Percentiles rank a stretch among this genome's conserved stretches.
Evolutionary conservation across 1,139 yeast species (phyloP).

Genomic region (Candida sp.): DNA sequence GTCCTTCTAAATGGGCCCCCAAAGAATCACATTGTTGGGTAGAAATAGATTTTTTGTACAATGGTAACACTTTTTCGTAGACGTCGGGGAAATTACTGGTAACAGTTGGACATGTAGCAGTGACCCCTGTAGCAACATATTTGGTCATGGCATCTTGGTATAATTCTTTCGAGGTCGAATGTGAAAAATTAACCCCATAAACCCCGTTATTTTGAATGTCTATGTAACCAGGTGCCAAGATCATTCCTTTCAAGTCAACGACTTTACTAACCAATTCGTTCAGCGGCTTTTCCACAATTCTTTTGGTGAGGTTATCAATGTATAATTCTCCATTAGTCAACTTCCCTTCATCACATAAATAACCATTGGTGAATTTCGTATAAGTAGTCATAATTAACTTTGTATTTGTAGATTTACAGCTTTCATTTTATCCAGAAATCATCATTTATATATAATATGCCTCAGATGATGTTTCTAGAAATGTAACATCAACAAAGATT

Average conservation of each 20-base stretch:
- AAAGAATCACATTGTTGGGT: slow-evolving; percentile 45
- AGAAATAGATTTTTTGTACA: slow-evolving; percentile 35
- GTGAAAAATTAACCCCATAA: slow-evolving; percentile 56
- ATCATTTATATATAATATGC: background rate
- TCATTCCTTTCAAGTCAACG: slow-evolving; percentile 46
- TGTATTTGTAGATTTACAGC: background rate
- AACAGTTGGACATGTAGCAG: slow-evolving; percentile 59
- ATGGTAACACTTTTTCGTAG: slow-evolving; percentile 49
- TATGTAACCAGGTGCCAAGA: slow-evolving; percentile 57
- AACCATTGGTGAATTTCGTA: slow-evolving; percentile 45
- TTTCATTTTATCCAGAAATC: background rate
- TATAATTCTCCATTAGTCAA: slow-evolving; percentile 41
- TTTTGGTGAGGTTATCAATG: slow-evolving; percentile 42
- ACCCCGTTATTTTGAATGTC: slow-evolving; percentile 65
- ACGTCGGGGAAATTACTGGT: slow-evolving; percentile 55
- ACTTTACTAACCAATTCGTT: slow-evolving; percentile 13
- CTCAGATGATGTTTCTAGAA: background rate
- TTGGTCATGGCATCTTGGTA: slow-evolving; percentile 48
- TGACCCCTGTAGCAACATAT: slow-evolving; percentile 54
- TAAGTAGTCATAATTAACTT: slow-evolving; percentile 4
- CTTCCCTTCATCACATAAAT: slow-evolving; percentile 49
- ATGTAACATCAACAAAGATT: background rate
- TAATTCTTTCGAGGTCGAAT: slow-evolving; percentile 19
- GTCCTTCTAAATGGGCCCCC: slow-evolving; percentile 69
- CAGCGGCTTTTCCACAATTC: slow-evolving; percentile 29